Base-by-base conservation (phyloP, 306 rosid species). In the Albizia julibrissin region DNA sequence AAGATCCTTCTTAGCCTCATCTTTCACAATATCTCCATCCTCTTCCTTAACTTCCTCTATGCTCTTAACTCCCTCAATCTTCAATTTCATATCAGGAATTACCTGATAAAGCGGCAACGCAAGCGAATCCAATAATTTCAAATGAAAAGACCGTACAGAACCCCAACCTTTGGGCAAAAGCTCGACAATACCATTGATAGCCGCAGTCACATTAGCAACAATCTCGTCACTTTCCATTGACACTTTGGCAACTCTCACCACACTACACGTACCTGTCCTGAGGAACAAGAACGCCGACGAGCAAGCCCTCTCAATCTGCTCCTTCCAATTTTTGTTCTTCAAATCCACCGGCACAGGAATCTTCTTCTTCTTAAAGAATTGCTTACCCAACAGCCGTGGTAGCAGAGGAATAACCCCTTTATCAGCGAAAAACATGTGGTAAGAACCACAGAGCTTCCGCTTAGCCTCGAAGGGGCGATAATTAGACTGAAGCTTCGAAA, bases 241-340 rank as follows among this genome's bases (percentile, higher is more conserved):
- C 54, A 81, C 27, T 77, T 82, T 91, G 0, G 93, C 98, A 21
- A 95, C 98, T 76, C 77, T 87, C 69, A 95, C 85, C 33, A 95
- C 98, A 34, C 97, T 75, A 34, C 99, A 95, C 10, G 98, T 91
- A 39, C 99, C 98, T 0, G 91, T 90, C 78, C 91, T 86, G 74
- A 93, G 40, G 13, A 72, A 91, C 74, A 95, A 69, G 86, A 88
- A 13, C 0, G 89, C 96, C 2, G 96, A 89, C 1, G 86, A 69
- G 19, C 89, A 87, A 0, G 83, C 88, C 80, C 15, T 87, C 46
- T 92, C 91, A 44, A 94, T 80, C 88, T 94, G 95, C 85, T 94
- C 97, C 83, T 89, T 92, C 98, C 97, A 95, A 75, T 91, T 93
- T 59, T 74, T 83, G 85, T 90, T 91, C 79, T 50, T 82, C 89